These are phyloP conservation scores for Phoma sp. DNA, from an alignment of 2,329 filamentous ascomycete species.

Conservation along the genomic window DNA sequence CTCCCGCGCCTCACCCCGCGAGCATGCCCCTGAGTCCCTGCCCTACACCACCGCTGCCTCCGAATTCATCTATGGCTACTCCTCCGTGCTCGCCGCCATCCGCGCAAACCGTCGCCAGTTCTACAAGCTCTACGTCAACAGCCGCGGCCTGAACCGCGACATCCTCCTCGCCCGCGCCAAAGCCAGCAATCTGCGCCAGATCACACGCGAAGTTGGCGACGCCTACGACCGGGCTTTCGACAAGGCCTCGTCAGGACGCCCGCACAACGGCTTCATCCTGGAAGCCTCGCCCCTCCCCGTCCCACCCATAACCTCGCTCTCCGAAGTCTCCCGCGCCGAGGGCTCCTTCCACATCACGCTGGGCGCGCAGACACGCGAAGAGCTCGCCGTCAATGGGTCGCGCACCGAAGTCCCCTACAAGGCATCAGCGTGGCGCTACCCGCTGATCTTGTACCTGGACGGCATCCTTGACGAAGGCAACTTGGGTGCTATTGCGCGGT, in stretches of 20 bases:
- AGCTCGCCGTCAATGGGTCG: constrained; percentile 73
- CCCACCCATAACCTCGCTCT: constrained; percentile 67
- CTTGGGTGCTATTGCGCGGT: constrained; percentile 85
- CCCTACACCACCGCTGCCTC: constrained; percentile 85
- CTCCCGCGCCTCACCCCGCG: constrained; percentile 3
- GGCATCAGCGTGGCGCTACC: constrained; percentile 59
- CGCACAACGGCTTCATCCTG: constrained; percentile 88
- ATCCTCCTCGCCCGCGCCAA: constrained; percentile 29
- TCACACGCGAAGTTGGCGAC: constrained; percentile 60
- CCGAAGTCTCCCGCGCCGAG: constrained; percentile 52
- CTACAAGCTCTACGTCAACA: constrained; percentile 79
- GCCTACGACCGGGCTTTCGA: constrained; percentile 74
- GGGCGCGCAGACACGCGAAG: constrained; percentile 74
- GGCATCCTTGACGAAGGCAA: constrained; percentile 87
- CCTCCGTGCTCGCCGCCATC: constrained; percentile 80
- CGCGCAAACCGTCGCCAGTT: constrained; percentile 71
- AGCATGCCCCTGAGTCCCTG: constrained; percentile 50
- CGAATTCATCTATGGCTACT: constrained; percentile 87
- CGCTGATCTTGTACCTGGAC: constrained; percentile 76
- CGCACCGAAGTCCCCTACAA: constrained; percentile 57
- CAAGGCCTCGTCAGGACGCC: constrained; percentile 80
- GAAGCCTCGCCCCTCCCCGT: constrained; percentile 85
- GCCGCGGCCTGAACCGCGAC: constrained; percentile 26
- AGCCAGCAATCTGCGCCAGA: constrained; percentile 25
- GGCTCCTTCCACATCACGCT: constrained; percentile 48